Conservation (phyloP, 352 stramenopile genomes). For the Elongisporangium undulatum region DNA sequence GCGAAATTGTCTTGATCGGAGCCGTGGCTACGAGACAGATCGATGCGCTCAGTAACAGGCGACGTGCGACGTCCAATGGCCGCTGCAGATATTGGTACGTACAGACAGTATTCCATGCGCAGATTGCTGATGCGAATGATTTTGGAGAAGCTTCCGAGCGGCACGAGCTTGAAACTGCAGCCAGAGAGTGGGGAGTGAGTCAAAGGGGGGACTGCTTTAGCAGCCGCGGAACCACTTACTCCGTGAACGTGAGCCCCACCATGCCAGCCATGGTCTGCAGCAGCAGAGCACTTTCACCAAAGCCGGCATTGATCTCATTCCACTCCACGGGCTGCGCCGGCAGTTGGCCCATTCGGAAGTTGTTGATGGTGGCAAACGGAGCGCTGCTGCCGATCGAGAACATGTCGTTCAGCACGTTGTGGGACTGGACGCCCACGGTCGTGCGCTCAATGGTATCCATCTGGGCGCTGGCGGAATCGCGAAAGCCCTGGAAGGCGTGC, state of each 20-base stretch:
- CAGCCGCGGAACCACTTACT: conserved; percentile 30
- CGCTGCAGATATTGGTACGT: conserved; percentile 18
- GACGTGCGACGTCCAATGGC: too few relatives aligned
- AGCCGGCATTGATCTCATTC: conserved; percentile 86
- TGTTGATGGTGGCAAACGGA: conserved; percentile 80
- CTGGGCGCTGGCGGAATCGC: conserved; percentile 45
- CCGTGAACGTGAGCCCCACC: conserved; percentile 59
- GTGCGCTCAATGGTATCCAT: conserved; percentile 56
- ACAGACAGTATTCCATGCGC: conserved; percentile 83
- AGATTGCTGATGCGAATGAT: conserved; percentile 73
- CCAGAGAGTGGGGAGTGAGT: conserved; percentile 2
- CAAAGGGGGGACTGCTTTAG: not conserved
- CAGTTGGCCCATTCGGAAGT: conserved; percentile 73
- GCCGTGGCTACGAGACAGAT: conserved; percentile 53
- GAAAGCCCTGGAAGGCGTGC: conserved; percentile 42
- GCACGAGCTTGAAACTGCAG: conserved; percentile 80
- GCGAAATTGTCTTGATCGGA: conserved; percentile 82
- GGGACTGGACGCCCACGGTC: conserved; percentile 29
- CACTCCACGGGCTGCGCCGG: conserved; percentile 60
- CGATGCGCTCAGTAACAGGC: conserved; percentile 7
- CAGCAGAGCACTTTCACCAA: conserved; percentile 70
- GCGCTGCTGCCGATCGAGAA: conserved; percentile 75
- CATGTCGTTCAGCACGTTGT: conserved; percentile 71
- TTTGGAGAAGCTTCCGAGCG: conserved; percentile 85
- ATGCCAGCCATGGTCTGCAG: conserved; percentile 54